Percentiles rank a stretch among this genome's conserved stretches.
phyloP scores from a whole-genome alignment of 805 yeast species.

The Torulaspora indica region DNA sequence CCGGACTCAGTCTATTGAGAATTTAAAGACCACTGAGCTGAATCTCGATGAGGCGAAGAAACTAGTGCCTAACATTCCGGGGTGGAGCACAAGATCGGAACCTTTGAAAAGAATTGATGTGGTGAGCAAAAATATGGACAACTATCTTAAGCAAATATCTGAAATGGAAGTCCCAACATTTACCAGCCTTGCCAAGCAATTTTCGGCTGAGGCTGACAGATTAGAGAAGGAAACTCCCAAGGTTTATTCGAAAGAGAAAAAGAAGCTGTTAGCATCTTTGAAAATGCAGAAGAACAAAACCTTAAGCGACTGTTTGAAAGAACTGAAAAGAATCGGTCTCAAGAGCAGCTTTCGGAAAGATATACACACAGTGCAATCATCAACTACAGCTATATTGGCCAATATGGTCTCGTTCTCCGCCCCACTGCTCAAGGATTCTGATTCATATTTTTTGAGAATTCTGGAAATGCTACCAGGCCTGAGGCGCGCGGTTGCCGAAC shows the following conservation, averaged over 20 bases:
- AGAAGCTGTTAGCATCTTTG: slow-evolving; percentile 63
- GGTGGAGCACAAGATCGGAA: slow-evolving; percentile 55
- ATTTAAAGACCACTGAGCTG: slow-evolving; percentile 6
- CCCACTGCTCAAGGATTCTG: slow-evolving; percentile 43
- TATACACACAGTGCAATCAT: slow-evolving; percentile 55
- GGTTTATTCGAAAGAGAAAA: slow-evolving; percentile 63
- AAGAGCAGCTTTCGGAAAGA: slow-evolving; percentile 61
- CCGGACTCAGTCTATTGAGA: neutral
- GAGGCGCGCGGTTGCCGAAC: slow-evolving; percentile 55
- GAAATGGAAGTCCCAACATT: slow-evolving; percentile 45
- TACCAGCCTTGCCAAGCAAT: slow-evolving; percentile 49
- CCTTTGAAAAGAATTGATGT: slow-evolving; percentile 48
- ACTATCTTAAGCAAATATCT: slow-evolving; percentile 39
- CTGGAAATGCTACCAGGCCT: slow-evolving; percentile 78
- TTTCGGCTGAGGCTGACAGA: slow-evolving; percentile 53
- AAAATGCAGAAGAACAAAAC: slow-evolving; percentile 77
- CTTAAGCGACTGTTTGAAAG: slow-evolving; percentile 71
- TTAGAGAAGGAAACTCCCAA: slow-evolving; percentile 76
- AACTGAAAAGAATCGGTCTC: slow-evolving; percentile 71
- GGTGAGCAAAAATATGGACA: slow-evolving; percentile 53
- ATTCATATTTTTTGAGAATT: slow-evolving; percentile 56
- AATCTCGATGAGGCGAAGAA: slow-evolving; percentile 15
- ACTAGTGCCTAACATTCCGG: slow-evolving; percentile 36
- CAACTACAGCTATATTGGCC: slow-evolving; percentile 60
- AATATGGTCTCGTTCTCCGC: slow-evolving; percentile 44